phyloP scores from a whole-genome alignment of 2,329 filamentous ascomycete genomes.

The Penicillium sp. region DNA sequence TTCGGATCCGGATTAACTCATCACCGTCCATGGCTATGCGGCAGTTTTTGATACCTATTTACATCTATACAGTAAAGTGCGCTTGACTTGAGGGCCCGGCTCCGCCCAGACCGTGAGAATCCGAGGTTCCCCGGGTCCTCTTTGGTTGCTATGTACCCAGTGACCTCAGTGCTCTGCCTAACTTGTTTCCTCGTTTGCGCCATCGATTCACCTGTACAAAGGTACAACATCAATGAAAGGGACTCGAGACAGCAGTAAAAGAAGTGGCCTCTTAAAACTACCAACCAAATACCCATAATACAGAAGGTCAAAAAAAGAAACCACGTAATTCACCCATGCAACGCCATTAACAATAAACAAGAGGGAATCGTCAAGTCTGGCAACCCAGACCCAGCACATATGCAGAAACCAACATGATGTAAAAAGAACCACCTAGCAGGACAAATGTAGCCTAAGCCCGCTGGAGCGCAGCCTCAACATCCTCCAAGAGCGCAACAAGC shows the following conservation, averaged over 20 bases:
- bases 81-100: too few species aligned
- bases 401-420: conserved; percentile 1
- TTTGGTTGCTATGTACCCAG: too few species aligned
- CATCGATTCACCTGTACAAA: not conserved
- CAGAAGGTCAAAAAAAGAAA: not conserved
- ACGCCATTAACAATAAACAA: conserved; percentile 8
- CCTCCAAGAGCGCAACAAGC: conserved; percentile 57
- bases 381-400: conserved; percentile 3
- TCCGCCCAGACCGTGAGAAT: too few species aligned
- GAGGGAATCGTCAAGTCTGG: conserved; percentile 11
- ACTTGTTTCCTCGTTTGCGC: too few species aligned
- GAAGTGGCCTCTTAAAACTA: not conserved
- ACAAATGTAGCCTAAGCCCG: conserved; percentile 13
- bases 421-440: not conserved
- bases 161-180: too few species aligned
- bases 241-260: not conserved
- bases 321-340: conserved; percentile 3
- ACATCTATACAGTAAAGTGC: too few species aligned
- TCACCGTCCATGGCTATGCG: too few species aligned
- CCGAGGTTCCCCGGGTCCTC: too few species aligned
- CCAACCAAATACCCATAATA: not conserved
- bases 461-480: conserved; percentile 61
- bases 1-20: too few species aligned
- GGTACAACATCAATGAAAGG: not conserved
- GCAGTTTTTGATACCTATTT: too few species aligned